A percentile compares a stretch with the other conserved stretches of the same genome.
Evolutionary conservation across 768 basidiomycete genomes (phyloP).

Genomic region (Cystofilobasidium ferigula): DNA sequence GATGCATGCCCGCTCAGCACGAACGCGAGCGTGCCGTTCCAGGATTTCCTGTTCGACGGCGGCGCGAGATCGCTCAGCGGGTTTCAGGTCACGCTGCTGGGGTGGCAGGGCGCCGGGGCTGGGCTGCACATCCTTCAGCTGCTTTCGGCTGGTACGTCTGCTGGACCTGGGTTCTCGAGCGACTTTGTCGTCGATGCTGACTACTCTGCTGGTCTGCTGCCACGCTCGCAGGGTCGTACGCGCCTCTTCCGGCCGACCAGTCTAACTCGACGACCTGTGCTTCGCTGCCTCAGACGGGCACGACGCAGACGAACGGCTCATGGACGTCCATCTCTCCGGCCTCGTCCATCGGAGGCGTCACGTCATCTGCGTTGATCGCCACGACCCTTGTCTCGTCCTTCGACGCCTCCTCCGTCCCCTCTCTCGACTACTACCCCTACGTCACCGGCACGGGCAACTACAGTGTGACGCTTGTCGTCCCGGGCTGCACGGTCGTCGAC

Average conservation of each 20-base stretch:
- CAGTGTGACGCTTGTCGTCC: conserved; percentile 68
- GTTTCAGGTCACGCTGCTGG: conserved; percentile 67
- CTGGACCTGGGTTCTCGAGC: too few relatives aligned
- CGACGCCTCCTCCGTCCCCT: conserved; percentile 81
- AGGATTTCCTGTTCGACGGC: conserved; percentile 77
- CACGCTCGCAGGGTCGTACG: not conserved
- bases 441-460: conserved; percentile 83
- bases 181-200: not conserved
- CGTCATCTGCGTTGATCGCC: conserved; percentile 61
- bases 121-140: conserved; percentile 87
- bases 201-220: not conserved
- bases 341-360: conserved; percentile 70
- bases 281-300: conserved; percentile 53
- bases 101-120: conserved; percentile 61
- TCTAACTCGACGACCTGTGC: conserved; percentile 66
- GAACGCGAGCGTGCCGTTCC: conserved; percentile 66
- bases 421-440: conserved; percentile 77
- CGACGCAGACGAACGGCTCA: conserved; percentile 50
- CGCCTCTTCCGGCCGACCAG: conserved; percentile 65
- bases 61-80: conserved; percentile 59
- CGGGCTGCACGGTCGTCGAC: conserved; percentile 69
- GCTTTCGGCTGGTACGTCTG: conserved; percentile 63
- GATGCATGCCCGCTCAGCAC: conserved; percentile 67
- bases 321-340: conserved; percentile 58
- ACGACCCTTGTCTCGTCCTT: conserved; percentile 50